These are phyloP conservation scores for Trypanosoma lewisi DNA, from an alignment of 208 protist species.

Conservation along the genomic window DNA sequence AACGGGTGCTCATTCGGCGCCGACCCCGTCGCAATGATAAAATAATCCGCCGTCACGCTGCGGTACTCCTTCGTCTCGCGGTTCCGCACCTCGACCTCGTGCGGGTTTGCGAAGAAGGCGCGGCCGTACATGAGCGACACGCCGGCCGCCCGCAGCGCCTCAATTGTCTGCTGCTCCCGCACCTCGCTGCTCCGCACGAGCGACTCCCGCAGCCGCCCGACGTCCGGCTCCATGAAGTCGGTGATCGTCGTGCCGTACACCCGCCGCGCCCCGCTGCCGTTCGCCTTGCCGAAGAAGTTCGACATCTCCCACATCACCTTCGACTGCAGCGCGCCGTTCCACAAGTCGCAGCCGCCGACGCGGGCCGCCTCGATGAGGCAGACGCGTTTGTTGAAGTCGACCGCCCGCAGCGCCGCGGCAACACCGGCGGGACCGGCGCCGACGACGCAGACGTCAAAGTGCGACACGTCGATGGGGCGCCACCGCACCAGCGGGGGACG, in stretches of 20 bases:
- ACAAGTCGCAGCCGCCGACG: slow-evolving; percentile 70
- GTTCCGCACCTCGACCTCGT: slow-evolving; percentile 57
- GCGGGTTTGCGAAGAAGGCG: slow-evolving; percentile 52
- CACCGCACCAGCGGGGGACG: slow-evolving; percentile 13
- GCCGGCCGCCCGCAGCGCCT: slow-evolving; percentile 40
- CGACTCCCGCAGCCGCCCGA: slow-evolving; percentile 47
- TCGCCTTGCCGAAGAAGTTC: slow-evolving; percentile 40
- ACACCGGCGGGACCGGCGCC: slow-evolving; percentile 73
- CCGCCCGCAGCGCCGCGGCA: slow-evolving; percentile 68
- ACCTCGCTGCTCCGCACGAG: slow-evolving; percentile 40
- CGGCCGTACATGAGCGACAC: slow-evolving; percentile 55
- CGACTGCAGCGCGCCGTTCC: slow-evolving; percentile 78
- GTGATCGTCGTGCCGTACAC: slow-evolving; percentile 49
- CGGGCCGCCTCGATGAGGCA: slow-evolving; percentile 65
- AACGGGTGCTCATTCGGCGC: slow-evolving; percentile 55
- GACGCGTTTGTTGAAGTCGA: slow-evolving; percentile 71
- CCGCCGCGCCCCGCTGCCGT: slow-evolving; percentile 35
- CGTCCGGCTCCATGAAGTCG: slow-evolving; percentile 51
- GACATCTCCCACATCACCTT: slow-evolving; percentile 85
- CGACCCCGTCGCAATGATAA: slow-evolving; percentile 77
- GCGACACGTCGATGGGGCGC: slow-evolving; percentile 27
- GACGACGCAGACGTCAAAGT: slow-evolving; percentile 82
- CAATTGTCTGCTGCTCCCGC: slow-evolving; percentile 49
- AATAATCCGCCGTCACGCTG: slow-evolving; percentile 71
- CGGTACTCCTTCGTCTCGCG: slow-evolving; percentile 42